Evolutionary conservation across 148 eudicot species (phyloP).

Genomic region (Silene conica): DNA sequence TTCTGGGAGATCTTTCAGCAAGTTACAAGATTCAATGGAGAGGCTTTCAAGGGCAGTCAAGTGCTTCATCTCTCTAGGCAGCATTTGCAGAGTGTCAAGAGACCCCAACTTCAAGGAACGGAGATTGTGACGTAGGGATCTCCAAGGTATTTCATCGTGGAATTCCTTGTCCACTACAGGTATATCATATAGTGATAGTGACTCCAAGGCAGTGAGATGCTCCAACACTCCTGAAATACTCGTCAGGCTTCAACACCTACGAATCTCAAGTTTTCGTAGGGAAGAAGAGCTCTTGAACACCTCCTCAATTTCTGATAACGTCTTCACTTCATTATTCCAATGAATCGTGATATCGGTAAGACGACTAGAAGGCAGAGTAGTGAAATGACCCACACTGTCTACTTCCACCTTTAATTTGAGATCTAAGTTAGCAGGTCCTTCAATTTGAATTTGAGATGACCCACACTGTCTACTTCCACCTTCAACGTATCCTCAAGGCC

Average conservation of each 20-base stretch:
- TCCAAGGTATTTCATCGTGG: background rate
- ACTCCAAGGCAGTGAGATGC: constrained; percentile 22
- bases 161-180: background rate
- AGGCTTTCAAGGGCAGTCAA: constrained; percentile 17
- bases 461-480: no score
- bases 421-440: no score
- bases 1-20: background rate
- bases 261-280: background rate
- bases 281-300: constrained; percentile 17
- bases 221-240: constrained; percentile 11
- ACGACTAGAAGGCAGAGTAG: background rate
- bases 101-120: background rate
- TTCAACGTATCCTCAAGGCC: no score
- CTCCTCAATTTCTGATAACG: constrained; percentile 7
- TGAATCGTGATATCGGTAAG: background rate
- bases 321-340: background rate
- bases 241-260: background rate
- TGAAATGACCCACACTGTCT: background rate
- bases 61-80: constrained; percentile 13
- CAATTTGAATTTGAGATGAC: no score
- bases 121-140: background rate
- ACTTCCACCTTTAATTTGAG: background rate
- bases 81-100: background rate
- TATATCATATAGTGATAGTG: background rate
- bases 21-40: background rate